These are phyloP conservation scores for Ophiostoma novo-ulmi DNA, from an alignment of 2,329 filamentous ascomycete genomes.

Conservation along the genomic window DNA sequence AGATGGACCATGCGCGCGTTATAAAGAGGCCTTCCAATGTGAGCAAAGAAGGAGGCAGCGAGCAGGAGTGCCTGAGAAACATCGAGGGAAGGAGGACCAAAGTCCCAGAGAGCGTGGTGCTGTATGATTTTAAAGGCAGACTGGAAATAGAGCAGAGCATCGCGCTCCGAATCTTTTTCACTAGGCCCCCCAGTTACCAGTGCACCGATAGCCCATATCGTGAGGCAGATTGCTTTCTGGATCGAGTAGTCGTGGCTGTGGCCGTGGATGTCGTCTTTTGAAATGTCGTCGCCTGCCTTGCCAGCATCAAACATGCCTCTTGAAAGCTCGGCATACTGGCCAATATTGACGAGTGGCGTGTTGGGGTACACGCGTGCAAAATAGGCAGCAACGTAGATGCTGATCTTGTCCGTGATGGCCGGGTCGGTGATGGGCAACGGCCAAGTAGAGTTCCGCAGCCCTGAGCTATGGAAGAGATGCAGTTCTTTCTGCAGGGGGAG, in stretches of 20 bases:
- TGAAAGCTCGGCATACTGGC: constrained; percentile 33
- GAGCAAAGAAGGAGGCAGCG: constrained; percentile 37
- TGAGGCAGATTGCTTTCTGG: constrained; percentile 36
- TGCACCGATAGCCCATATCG: constrained; percentile 36
- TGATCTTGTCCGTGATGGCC: not conserved
- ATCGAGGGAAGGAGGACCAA: constrained; percentile 30
- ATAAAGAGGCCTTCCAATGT: constrained; percentile 37
- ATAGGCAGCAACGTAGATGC: constrained; percentile 28
- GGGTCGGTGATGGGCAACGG: constrained; percentile 28
- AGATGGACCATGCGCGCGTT: constrained; percentile 36
- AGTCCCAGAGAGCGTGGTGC: constrained; percentile 34
- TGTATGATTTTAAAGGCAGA: constrained; percentile 37
- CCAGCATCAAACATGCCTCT: constrained; percentile 28
- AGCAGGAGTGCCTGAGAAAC: constrained; percentile 37
- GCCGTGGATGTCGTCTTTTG: constrained; percentile 24
- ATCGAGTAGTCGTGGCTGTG: constrained; percentile 29
- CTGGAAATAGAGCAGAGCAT: constrained; percentile 30
- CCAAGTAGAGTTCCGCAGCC: not conserved
- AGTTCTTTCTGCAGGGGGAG: constrained; percentile 33
- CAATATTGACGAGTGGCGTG: constrained; percentile 35
- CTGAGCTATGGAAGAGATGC: constrained; percentile 29
- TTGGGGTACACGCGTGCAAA: constrained; percentile 36
- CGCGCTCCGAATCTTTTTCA: not conserved
- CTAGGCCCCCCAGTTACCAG: not conserved
- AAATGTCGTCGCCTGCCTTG: not conserved